These are phyloP conservation scores for California macrophylla DNA, from an alignment of 441 rosid genomes.

Conservation along the genomic window DNA sequence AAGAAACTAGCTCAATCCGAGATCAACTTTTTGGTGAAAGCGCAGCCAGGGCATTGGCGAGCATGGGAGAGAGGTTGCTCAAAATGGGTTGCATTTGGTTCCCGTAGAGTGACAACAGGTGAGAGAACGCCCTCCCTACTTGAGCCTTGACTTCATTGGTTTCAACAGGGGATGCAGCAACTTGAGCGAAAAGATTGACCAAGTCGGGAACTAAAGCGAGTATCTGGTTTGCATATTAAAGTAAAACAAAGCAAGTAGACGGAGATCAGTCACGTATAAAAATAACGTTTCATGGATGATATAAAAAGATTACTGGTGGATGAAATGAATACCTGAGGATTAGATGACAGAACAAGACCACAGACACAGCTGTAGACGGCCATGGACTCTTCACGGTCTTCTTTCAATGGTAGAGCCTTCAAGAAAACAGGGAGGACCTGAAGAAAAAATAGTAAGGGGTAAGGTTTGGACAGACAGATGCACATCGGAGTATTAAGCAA, in stretches of 20 bases:
- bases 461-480: not conserved
- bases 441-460: slow-evolving; percentile 11
- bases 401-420: slow-evolving; percentile 85
- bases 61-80: slow-evolving; percentile 61
- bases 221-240: slow-evolving; percentile 38
- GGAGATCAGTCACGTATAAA: not conserved
- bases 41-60: slow-evolving; percentile 72
- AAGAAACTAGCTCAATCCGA: not conserved
- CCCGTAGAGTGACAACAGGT: slow-evolving; percentile 68
- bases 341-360: slow-evolving; percentile 69
- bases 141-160: slow-evolving; percentile 75
- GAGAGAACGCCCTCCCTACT: slow-evolving; percentile 77
- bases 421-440: slow-evolving; percentile 90
- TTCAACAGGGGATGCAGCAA: slow-evolving; percentile 68
- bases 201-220: slow-evolving; percentile 71
- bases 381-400: slow-evolving; percentile 94
- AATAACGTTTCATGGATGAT: not conserved
- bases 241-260: slow-evolving; percentile 1
- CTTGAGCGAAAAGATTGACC: slow-evolving; percentile 81
- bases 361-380: slow-evolving; percentile 78
- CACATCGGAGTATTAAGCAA: no score
- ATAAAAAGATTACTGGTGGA: not conserved
- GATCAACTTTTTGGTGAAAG: slow-evolving; percentile 52
- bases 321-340: slow-evolving; percentile 49
- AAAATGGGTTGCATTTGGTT: slow-evolving; percentile 81